A percentile compares a stretch with the other conserved stretches of the same genome.
Evolutionary conservation across 1,139 yeast genomes (phyloP).

Genomic region (Hanseniaspora sp.): DNA sequence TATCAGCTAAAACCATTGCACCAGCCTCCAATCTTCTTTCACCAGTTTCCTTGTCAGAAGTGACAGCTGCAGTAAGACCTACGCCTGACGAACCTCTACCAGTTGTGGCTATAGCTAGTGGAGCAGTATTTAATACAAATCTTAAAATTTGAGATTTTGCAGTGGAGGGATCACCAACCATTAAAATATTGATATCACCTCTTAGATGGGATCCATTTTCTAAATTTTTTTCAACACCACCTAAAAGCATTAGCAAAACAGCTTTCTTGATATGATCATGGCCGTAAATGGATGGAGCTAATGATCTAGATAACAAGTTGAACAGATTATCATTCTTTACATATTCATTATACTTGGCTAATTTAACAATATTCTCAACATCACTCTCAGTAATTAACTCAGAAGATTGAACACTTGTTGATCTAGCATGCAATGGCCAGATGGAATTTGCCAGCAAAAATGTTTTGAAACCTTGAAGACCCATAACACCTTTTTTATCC

Average conservation of each 20-base stretch:
- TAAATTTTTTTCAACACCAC: conserved; percentile 89
- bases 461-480: conserved; percentile 62
- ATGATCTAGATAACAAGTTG: conserved; percentile 67
- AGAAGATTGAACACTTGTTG: conserved; percentile 71
- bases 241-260: conserved; percentile 75
- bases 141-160: conserved; percentile 93
- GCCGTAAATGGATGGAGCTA: conserved; percentile 94
- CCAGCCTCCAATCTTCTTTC: conserved; percentile 96
- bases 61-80: conserved; percentile 98
- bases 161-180: conserved; percentile 99
- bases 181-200: conserved; percentile 89
- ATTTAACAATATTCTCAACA: conserved; percentile 72
- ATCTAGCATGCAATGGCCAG: conserved; percentile 77
- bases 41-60: conserved; percentile 92
- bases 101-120: conserved; percentile 93
- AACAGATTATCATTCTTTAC: conserved; percentile 37
- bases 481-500: conserved; percentile 18
- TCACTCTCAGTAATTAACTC: conserved; percentile 72
- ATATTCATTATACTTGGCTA: conserved; percentile 50
- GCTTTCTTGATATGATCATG: conserved; percentile 87
- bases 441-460: conserved; percentile 78
- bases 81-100: conserved; percentile 99
- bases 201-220: conserved; percentile 94
- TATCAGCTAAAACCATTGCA: conserved; percentile 97
- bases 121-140: conserved; percentile 87